Evolutionary conservation across 2,329 filamentous ascomycete genomes (phyloP), one percentile per base, ranked within the genome.

Genomic region (Fusarium proliferatum): DNA sequence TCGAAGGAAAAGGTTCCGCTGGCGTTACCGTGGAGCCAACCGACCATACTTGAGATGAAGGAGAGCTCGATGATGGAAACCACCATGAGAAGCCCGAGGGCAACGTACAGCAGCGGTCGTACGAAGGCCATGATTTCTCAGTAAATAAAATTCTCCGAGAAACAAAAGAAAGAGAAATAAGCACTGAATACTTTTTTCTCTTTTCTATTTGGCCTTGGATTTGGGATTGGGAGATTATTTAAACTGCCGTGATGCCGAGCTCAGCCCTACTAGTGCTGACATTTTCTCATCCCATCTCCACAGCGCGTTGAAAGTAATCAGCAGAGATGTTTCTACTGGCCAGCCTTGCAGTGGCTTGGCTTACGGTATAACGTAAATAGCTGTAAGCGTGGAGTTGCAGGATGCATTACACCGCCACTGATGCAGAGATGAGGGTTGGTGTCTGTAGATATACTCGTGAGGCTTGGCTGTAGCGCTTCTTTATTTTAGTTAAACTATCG

Each of bases 51-150:
- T 1, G 77, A 77, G 38, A 79, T 76, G 46, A 79, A 76, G 5
- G 78, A 76, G 7, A 79, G 64, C 39, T 79, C 78, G 23, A 79
- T 73, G 59, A 79, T 74, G 51, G 75, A 66, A 4, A 74, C 72
- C 6, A 80, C 56, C 77, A 80, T 79, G 60, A 79, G 57, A 45
- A 77, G 67, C 52, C 70, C 78, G 16, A 79, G 48, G 51, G 76
- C 69, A 53, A 68, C 39, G 39, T 72, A 76, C n/a, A 79, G 63
- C 9, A 66, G 46, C 9, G 60, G 70, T 21, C 70, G 69, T n/a
- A 57, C 28, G 9, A 49, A 28, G 17, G 19, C 3, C 61, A 66
- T 70, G 16, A 10, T 71, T 52, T 28, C 34, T 11, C 30, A 26
- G 21, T 39, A 5, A 26, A 17, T 5, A 9, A 16, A 49, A 51